Conservation (phyloP, 208 protist species). For the Leishmania mexicana region DNA sequence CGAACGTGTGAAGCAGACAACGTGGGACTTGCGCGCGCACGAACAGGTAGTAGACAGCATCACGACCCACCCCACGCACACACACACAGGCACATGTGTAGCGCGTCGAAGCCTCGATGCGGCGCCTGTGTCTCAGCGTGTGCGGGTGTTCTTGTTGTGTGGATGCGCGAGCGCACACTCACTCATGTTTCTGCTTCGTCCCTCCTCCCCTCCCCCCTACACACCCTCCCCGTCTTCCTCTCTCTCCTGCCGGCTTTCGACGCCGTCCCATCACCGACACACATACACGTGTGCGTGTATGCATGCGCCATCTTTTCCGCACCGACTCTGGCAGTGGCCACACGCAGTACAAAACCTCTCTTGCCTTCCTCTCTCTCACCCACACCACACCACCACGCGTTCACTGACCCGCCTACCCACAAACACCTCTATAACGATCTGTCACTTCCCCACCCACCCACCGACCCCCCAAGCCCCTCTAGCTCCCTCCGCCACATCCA, state of each 20-base stretch:
- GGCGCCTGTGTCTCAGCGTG: not conserved
- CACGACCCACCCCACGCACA: not conserved
- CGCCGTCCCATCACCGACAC: not conserved
- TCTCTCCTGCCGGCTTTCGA: not conserved
- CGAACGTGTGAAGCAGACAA: not conserved
- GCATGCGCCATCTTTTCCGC: not conserved
- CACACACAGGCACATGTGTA: not conserved
- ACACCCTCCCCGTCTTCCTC: not conserved
- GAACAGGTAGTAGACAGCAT: not conserved
- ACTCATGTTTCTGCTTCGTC: not conserved
- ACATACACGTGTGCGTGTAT: not conserved
- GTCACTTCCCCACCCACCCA: not conserved
- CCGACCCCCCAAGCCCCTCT: not conserved
- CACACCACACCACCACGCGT: not conserved
- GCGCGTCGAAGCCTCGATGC: not conserved
- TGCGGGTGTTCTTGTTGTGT: not conserved
- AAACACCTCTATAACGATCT: not conserved
- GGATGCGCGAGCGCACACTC: not conserved
- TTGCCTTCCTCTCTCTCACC: not conserved
- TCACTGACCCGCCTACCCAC: not conserved
- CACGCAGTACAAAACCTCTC: constrained; percentile 10
- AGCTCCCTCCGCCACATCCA: not conserved
- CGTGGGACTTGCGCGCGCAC: not conserved
- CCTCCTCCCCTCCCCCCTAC: not conserved
- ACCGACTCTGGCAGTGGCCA: not conserved